phyloP scores from a whole-genome alignment of 371 early-diverging fungal species.

The Lichtheimia ramosa region DNA sequence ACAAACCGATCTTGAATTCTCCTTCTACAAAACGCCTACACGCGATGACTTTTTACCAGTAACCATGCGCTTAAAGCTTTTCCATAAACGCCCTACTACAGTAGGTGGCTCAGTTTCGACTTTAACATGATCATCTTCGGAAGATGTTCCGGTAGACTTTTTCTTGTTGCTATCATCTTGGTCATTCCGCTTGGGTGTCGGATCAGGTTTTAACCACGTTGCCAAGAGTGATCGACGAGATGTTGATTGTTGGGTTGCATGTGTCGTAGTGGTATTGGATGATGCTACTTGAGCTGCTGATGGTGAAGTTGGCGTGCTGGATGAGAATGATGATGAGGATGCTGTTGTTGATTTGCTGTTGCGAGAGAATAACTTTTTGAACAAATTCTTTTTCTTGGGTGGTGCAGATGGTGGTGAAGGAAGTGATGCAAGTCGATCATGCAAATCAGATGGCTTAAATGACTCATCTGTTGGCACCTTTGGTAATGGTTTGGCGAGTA shows the following conservation, averaged over 20 bases:
- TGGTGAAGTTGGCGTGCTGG: background rate
- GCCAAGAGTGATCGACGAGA: constrained; percentile 23
- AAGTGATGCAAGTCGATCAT: background rate
- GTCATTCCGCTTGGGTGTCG: background rate
- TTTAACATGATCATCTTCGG: constrained; percentile 5
- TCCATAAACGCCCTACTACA: constrained; percentile 39
- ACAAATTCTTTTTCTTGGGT: constrained; percentile 2
- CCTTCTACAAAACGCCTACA: constrained; percentile 35
- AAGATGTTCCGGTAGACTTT: constrained; percentile 4
- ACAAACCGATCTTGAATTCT: background rate
- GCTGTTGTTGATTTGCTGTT: constrained; percentile 1
- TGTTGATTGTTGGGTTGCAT: background rate
- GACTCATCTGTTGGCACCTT: background rate
- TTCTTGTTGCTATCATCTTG: background rate
- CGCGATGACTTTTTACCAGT: constrained; percentile 46
- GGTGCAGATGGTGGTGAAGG: constrained; percentile 1
- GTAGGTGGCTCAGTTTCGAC: constrained; percentile 6
- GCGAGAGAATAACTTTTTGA: constrained; percentile 9
- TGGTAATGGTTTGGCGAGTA: constrained; percentile 7
- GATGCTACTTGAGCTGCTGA: constrained; percentile 7
- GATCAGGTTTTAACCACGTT: constrained; percentile 10
- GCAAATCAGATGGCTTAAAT: background rate
- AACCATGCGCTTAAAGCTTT: constrained; percentile 42
- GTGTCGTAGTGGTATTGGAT: background rate
- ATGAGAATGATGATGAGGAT: constrained; percentile 6